Conservation (phyloP, 805 yeast genomes). For the Zygosaccharomyces bailii region DNA sequence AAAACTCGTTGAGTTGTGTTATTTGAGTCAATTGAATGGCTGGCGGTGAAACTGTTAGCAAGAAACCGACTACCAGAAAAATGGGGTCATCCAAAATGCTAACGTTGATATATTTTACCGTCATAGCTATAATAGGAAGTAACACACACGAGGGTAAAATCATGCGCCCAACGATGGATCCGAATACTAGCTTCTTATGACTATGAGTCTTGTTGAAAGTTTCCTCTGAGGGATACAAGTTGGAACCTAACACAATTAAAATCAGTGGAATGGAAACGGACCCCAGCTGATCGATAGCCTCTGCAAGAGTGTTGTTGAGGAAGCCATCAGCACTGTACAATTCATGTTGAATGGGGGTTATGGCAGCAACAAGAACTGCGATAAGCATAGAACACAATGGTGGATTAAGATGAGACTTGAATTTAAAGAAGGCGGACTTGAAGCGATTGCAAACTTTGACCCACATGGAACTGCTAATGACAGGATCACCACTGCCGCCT, state of each 20-base stretch:
- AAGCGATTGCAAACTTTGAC: slow-evolving; percentile 17
- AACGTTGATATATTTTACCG: slow-evolving; percentile 59
- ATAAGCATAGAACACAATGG: slow-evolving; percentile 75
- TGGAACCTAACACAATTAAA: slow-evolving; percentile 74
- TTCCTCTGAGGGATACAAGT: slow-evolving; percentile 64
- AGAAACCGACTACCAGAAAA: slow-evolving; percentile 69
- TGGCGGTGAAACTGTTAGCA: slow-evolving; percentile 75
- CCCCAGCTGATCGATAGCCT: slow-evolving; percentile 63
- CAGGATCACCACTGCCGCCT: not conserved
- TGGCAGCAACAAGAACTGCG: slow-evolving; percentile 65
- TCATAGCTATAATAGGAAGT: slow-evolving; percentile 60
- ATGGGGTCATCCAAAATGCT: slow-evolving; percentile 80
- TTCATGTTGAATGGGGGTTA: slow-evolving; percentile 52
- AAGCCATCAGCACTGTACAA: slow-evolving; percentile 61
- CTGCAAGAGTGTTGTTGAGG: slow-evolving; percentile 60
- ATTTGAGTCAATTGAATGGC: slow-evolving; percentile 81
- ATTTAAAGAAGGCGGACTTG: slow-evolving; percentile 15
- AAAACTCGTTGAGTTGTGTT: slow-evolving; percentile 69
- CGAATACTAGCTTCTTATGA: slow-evolving; percentile 60
- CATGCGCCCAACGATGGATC: slow-evolving; percentile 73
- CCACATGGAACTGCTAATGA: slow-evolving; percentile 15
- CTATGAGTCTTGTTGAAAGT: slow-evolving; percentile 63
- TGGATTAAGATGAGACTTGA: slow-evolving; percentile 64
- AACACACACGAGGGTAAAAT: slow-evolving; percentile 66
- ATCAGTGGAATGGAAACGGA: slow-evolving; percentile 75